Conservation (phyloP, 768 basidiomycete genomes). For the Mycena haematopus region DNA sequence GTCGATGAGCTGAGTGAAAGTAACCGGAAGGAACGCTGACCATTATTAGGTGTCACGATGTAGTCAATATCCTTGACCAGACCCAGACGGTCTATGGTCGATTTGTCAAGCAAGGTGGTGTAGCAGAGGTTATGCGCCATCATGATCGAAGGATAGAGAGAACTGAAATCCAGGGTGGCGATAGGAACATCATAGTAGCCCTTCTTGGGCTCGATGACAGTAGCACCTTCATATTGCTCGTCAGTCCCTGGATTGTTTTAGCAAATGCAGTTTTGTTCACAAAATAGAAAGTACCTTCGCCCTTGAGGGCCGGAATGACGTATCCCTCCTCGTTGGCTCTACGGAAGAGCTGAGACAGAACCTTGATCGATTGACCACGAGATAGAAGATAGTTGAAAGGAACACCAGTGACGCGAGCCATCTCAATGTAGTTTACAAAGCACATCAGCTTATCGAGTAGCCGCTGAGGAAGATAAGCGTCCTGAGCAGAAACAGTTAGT, state of each 20-base stretch:
- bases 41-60: constrained; percentile 94
- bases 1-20: neutral
- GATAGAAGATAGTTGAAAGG: constrained; percentile 96
- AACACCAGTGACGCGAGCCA: constrained; percentile 99
- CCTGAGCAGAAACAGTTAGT: constrained; percentile 51
- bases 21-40: constrained; percentile 45
- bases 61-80: constrained; percentile 90
- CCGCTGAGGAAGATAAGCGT: constrained; percentile 97
- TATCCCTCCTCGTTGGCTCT: constrained; percentile 93
- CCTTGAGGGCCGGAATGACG: constrained; percentile 83
- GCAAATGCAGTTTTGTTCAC: neutral
- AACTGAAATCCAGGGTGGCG: constrained; percentile 98
- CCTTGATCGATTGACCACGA: constrained; percentile 98
- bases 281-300: constrained; percentile 65
- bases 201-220: constrained; percentile 95
- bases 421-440: constrained; percentile 97
- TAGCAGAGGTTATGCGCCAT: constrained; percentile 99
- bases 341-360: constrained; percentile 93
- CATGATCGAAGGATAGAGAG: constrained; percentile 99
- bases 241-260: constrained; percentile 66
- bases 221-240: constrained; percentile 98
- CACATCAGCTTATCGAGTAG: constrained; percentile 98
- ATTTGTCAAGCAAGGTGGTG: constrained; percentile 89
- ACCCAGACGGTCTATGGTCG: constrained; percentile 75
- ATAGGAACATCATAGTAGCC: constrained; percentile 98